Conservation (phyloP, 805 yeast genomes). For the Yamadazyma endophytica region DNA sequence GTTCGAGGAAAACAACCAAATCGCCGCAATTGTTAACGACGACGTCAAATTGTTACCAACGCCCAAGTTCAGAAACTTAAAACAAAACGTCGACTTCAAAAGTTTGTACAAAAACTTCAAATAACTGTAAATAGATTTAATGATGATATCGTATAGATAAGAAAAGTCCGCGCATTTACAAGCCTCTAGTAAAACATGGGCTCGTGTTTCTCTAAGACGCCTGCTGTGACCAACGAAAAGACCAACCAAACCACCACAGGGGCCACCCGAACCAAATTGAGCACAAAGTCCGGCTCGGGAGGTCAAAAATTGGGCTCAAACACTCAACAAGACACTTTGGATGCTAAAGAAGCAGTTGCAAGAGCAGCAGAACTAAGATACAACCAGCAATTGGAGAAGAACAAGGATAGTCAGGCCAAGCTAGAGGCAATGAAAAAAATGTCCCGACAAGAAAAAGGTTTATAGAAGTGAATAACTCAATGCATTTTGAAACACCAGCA, state of each 20-base stretch:
- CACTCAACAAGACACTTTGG: conserved; percentile 2
- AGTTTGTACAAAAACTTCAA: conserved; percentile 1
- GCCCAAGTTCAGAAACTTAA: conserved; percentile 19
- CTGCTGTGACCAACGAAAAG: background rate
- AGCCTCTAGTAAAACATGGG: background rate
- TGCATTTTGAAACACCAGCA: no score
- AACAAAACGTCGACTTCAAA: conserved; percentile 25
- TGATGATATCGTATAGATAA: conserved; percentile 5
- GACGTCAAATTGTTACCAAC: background rate
- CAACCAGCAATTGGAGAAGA: conserved; percentile 22
- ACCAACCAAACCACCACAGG: conserved; percentile 1
- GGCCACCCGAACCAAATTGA: conserved; percentile 1
- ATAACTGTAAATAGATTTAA: conserved; percentile 2
- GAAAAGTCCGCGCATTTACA: background rate
- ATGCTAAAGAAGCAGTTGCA: conserved; percentile 31
- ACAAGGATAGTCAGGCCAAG: conserved; percentile 23
- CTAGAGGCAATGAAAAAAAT: conserved; percentile 26
- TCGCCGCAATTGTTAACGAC: no score
- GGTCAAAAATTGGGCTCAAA: conserved; percentile 15
- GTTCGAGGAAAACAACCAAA: conserved; percentile 14
- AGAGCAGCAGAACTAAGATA: conserved; percentile 36
- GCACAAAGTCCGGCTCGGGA: background rate
- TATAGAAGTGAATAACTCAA: conserved; percentile 11
- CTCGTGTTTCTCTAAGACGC: conserved; percentile 1
- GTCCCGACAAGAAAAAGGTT: conserved; percentile 31